A percentile compares a stretch with the other conserved stretches of the same genome.
Evolutionary conservation across 345 rosid species (phyloP).

Genomic region (Lepidium sativum): DNA sequence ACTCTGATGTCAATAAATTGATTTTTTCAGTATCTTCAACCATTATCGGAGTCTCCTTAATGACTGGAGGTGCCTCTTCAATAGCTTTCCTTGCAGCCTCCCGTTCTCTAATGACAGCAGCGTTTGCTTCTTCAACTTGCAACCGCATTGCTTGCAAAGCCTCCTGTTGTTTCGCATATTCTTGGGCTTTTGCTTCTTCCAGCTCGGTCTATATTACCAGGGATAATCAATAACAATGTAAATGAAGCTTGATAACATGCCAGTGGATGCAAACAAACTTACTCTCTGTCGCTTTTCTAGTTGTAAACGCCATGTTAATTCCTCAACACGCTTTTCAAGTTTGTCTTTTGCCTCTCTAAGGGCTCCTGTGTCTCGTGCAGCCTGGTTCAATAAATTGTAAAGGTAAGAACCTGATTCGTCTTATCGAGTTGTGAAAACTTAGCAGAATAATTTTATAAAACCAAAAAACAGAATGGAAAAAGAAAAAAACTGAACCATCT

Average conservation of each 20-base stretch:
- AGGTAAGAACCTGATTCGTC: conserved; percentile 16
- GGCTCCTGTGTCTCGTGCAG: conserved; percentile 93
- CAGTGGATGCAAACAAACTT: conserved; percentile 21
- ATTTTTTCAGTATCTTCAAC: conserved; percentile 89
- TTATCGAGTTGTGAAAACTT: background rate
- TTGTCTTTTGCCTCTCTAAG: conserved; percentile 98
- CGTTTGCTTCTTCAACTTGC: conserved; percentile 87
- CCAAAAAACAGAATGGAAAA: background rate
- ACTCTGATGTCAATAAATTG: conserved; percentile 54
- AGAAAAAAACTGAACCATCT: conserved; percentile 55
- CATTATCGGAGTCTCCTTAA: conserved; percentile 92
- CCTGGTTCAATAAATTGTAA: conserved; percentile 41
- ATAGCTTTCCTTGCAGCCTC: conserved; percentile 92
- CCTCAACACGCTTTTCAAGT: conserved; percentile 96
- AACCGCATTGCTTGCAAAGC: conserved; percentile 64
- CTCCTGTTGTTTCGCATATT: conserved; percentile 78
- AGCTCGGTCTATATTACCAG: conserved; percentile 55
- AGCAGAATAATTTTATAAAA: background rate
- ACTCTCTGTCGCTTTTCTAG: conserved; percentile 95
- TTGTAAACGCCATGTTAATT: conserved; percentile 95
- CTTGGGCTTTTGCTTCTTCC: conserved; percentile 95
- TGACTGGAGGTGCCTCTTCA: conserved; percentile 95
- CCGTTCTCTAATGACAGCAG: conserved; percentile 60
- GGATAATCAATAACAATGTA: background rate
- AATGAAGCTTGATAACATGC: background rate